These are phyloP conservation scores for Cutaneotrichosporon sp. DNA, from an alignment of 1,284 basidiomycete species.

Conservation along the genomic window DNA sequence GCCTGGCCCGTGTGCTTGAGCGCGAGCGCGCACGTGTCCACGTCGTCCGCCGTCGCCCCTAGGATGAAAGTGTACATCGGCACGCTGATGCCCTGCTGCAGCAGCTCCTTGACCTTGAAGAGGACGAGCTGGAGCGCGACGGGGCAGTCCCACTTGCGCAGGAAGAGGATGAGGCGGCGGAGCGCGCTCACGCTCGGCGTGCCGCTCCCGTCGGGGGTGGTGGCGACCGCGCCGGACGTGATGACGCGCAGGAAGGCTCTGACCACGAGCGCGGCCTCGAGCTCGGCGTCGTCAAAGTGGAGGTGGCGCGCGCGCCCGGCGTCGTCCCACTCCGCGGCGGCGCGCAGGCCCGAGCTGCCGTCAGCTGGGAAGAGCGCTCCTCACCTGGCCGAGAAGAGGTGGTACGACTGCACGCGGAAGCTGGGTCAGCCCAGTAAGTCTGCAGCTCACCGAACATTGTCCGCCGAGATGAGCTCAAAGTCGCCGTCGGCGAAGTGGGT, in stretches of 20 bases:
- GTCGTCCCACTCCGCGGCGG: constrained; percentile 5
- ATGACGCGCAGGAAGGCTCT: constrained; percentile 17
- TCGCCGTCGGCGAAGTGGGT: constrained; percentile 9
- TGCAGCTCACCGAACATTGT: constrained; percentile 8
- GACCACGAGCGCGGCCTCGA: constrained; percentile 17
- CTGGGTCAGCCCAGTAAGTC: neutral
- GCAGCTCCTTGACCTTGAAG: constrained; percentile 14
- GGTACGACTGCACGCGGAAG: constrained; percentile 15
- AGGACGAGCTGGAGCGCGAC: constrained; percentile 13
- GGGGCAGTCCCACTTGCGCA: constrained; percentile 20
- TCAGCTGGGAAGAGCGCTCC: neutral
- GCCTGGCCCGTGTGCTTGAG: constrained; percentile 14
- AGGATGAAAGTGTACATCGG: constrained; percentile 19
- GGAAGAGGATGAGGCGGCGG: constrained; percentile 17
- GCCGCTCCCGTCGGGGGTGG: constrained; percentile 6
- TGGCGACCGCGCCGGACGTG: constrained; percentile 15
- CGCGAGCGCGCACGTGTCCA: constrained; percentile 15
- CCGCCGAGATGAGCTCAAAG: constrained; percentile 15
- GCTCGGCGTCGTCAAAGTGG: constrained; percentile 15
- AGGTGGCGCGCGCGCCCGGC: constrained; percentile 3
- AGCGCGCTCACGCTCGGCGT: constrained; percentile 10
- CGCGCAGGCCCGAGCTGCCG: constrained; percentile 13
- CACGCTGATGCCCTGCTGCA: constrained; percentile 4
- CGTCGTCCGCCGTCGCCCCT: constrained; percentile 18
- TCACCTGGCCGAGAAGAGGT: constrained; percentile 17